Conservation (phyloP, 805 yeast genomes). For the Limtongozyma cylindracea region DNA sequence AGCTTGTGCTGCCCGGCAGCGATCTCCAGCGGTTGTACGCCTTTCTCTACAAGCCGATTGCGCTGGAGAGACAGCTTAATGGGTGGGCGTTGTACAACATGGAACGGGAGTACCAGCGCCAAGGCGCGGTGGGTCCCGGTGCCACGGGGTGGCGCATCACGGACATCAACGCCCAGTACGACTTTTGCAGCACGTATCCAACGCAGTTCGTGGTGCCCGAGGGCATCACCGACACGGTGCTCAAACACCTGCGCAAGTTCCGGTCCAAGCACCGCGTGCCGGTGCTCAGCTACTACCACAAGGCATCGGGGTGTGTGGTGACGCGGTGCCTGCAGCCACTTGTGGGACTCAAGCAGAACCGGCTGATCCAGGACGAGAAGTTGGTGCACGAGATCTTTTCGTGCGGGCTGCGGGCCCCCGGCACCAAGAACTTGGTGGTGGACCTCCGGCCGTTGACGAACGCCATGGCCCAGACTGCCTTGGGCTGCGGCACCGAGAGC, state of each 20-base stretch:
- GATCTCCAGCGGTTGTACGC: constrained; percentile 45
- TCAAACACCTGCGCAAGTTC: constrained; percentile 64
- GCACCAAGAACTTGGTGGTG: constrained; percentile 38
- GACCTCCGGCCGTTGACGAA: constrained; percentile 87
- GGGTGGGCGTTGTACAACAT: constrained; percentile 59
- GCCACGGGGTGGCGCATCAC: constrained; percentile 43
- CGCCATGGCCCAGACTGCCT: constrained; percentile 88
- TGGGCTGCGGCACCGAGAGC: constrained; percentile 95
- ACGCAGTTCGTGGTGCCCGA: constrained; percentile 38
- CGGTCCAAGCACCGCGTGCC: constrained; percentile 78
- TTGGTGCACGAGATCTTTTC: constrained; percentile 47
- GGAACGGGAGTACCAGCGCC: constrained; percentile 40
- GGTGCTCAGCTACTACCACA: constrained; percentile 42
- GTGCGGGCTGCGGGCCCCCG: constrained; percentile 8
- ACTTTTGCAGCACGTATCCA: constrained; percentile 61
- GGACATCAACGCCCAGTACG: constrained; percentile 32
- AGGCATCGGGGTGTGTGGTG: constrained; percentile 45
- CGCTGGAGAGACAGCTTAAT: constrained; percentile 25
- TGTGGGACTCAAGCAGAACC: constrained; percentile 66
- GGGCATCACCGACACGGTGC: constrained; percentile 56
- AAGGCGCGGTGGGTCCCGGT: constrained; percentile 7
- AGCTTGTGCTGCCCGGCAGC: constrained; percentile 17
- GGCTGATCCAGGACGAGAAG: constrained; percentile 83
- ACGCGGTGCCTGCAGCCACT: constrained; percentile 84
- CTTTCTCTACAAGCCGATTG: constrained; percentile 53